Evolutionary conservation across 345 rosid genomes (phyloP), one percentile per base, ranked within the genome.

Genomic region (Salix exigua): DNA sequence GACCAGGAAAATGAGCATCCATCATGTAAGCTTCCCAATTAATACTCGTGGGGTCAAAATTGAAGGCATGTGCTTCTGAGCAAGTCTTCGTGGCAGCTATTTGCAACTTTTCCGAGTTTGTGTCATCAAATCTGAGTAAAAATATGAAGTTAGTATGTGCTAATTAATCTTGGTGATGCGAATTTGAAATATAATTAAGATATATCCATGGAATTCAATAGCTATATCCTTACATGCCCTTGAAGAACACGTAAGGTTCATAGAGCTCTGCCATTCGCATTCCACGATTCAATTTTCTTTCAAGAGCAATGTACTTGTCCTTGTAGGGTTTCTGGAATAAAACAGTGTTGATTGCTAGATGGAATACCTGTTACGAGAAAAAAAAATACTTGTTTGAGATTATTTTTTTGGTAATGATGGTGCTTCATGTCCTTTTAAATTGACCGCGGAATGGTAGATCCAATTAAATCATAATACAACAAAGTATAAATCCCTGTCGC

Each of bases 1-100:
- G 33, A 28, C 77, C 70, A 1, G 77, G 77, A 42, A 74, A 40
- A 23, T 74, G 77, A 9, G 19, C 40, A 64, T 74, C 65, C 37
- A 74, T 42, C 19, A 74, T 25, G 48, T 74, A 74, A 23, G 64
- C 62, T 17, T 63, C 77, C 77, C 77, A 74, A 46, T 74, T 46
- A 8, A 76, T 68, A n/a, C 26, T 8, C 40, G 42, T 68, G 11
- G 69, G 50, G 53, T 78, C 72, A 13, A 78, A 71, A 17, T 64
- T 50, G 12, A 78, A 48, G 16, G 13, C 17, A 13, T 64, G 31
- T 12, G 25, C 37, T 0, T 51, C 75, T 19, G 19, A 21, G 38
- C 48, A 40, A 21, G 35, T 63, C 40, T 65, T 40, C 7, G 17
- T 35, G 9, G 72, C 72, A 10, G 6, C 21, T 4, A n/a, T 53